These are phyloP conservation scores for Wickerhamiella azymoides DNA, from an alignment of 805 yeast species.

Conservation along the genomic window DNA sequence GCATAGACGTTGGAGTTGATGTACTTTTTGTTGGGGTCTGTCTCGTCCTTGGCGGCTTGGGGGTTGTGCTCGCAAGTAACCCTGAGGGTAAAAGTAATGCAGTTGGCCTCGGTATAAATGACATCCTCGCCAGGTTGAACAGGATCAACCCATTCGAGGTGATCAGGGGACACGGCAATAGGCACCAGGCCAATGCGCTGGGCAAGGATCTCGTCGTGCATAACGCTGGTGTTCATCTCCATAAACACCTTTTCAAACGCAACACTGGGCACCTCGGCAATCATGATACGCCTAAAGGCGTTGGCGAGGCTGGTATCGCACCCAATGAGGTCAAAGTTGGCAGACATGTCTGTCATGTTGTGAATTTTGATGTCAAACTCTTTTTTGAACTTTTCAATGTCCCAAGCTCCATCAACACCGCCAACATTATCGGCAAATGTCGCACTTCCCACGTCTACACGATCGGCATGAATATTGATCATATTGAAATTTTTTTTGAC, in stretches of 20 bases:
- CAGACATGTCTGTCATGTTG: slow-evolving; percentile 42
- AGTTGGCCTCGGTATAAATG: slow-evolving; percentile 67
- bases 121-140: slow-evolving; percentile 11
- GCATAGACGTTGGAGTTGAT: slow-evolving; percentile 82
- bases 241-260: slow-evolving; percentile 88
- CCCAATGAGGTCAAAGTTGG: slow-evolving; percentile 76
- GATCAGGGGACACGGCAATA: slow-evolving; percentile 79
- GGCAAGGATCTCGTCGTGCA: slow-evolving; percentile 93
- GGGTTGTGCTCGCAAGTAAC: slow-evolving; percentile 78
- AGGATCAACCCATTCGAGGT: slow-evolving; percentile 54
- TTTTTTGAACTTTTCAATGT: slow-evolving; percentile 61
- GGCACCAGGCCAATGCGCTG: slow-evolving; percentile 92
- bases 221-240: slow-evolving; percentile 88
- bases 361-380: slow-evolving; percentile 51
- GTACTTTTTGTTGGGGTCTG: slow-evolving; percentile 73
- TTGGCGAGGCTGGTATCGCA: slow-evolving; percentile 88
- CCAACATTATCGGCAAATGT: slow-evolving; percentile 79
- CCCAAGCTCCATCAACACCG: slow-evolving; percentile 63
- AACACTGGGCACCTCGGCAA: slow-evolving; percentile 89
- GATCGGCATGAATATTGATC: slow-evolving; percentile 18
- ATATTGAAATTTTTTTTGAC: slow-evolving; percentile 10
- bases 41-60: slow-evolving; percentile 60
- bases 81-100: slow-evolving; percentile 69
- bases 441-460: slow-evolving; percentile 37
- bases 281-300: slow-evolving; percentile 94